Conservation (phyloP, 2,329 filamentous ascomycete species). For the Exophiala viscosa region DNA sequence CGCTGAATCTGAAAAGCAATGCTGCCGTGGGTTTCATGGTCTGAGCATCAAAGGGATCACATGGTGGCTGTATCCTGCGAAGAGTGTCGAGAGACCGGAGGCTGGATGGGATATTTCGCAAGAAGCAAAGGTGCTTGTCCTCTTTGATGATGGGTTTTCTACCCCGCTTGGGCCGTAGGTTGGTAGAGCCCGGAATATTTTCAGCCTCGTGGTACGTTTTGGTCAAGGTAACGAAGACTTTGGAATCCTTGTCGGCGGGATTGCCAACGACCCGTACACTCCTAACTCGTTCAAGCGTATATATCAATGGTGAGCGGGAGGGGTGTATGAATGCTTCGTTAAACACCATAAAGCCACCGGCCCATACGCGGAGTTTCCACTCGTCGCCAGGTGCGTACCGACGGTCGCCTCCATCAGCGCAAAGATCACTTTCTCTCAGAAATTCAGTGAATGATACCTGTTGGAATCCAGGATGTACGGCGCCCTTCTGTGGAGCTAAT, state of each 20-base stretch:
- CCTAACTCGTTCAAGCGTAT: conserved; percentile 47
- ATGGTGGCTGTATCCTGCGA: conserved; percentile 31
- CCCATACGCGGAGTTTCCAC: conserved; percentile 81
- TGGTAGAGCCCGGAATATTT: conserved; percentile 31
- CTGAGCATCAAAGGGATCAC: conserved; percentile 54
- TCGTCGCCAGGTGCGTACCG: conserved; percentile 69
- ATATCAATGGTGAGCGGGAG: conserved; percentile 33
- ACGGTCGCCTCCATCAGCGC: conserved; percentile 77
- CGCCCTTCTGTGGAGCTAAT: conserved; percentile 16
- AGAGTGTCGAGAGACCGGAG: conserved; percentile 9
- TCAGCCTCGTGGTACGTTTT: conserved; percentile 37
- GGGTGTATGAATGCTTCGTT: conserved; percentile 29
- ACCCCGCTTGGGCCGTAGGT: neutral
- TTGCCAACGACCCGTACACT: conserved; percentile 50
- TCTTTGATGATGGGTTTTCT: conserved; percentile 52
- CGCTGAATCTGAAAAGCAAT: conserved; percentile 85
- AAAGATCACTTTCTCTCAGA: conserved; percentile 61
- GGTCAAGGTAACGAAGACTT: conserved; percentile 51
- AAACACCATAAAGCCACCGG: conserved; percentile 69
- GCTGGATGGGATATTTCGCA: conserved; percentile 45
- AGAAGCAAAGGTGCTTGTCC: conserved; percentile 61
- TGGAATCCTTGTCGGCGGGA: conserved; percentile 44
- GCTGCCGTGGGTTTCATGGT: conserved; percentile 62
- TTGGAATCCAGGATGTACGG: conserved; percentile 65
- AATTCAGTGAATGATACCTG: conserved; percentile 73